Conservation (phyloP, 805 yeast species). For the Zygotorulaspora danielsina region DNA sequence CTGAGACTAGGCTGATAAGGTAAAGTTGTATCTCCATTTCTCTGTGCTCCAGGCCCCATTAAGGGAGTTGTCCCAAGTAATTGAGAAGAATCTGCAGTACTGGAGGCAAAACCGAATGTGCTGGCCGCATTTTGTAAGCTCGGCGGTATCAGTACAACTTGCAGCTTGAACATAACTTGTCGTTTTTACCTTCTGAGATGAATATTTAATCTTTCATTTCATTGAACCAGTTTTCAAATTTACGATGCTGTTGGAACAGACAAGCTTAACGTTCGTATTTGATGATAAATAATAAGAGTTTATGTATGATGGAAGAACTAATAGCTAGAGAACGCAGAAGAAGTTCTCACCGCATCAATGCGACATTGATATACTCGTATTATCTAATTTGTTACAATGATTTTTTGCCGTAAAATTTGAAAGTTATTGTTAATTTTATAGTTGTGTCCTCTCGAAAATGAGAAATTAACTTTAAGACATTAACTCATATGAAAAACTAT, state of each 20-base stretch:
- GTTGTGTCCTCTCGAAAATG: no score
- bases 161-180: constrained; percentile 40
- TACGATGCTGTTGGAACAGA: no score
- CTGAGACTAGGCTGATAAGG: constrained; percentile 36
- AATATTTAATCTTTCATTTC: not conserved
- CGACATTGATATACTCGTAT: no score
- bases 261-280: not conserved
- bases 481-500: no score
- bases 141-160: constrained; percentile 44
- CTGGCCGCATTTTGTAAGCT: constrained; percentile 30
- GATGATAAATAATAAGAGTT: no score
- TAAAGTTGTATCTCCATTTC: constrained; percentile 13
- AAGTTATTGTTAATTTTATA: no score
- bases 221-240: not conserved
- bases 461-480: not conserved
- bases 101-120: constrained; percentile 19
- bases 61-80: constrained; percentile 20
- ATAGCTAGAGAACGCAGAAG: no score
- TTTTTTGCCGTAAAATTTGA: no score
- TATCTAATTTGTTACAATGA: no score
- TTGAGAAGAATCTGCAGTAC: constrained; percentile 27
- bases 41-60: constrained; percentile 10
- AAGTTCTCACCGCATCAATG: no score
- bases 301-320: no score
- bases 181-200: not conserved